These are phyloP conservation scores for Scytalidium lignicola DNA, from an alignment of 2,329 filamentous ascomycete species.

Conservation along the genomic window DNA sequence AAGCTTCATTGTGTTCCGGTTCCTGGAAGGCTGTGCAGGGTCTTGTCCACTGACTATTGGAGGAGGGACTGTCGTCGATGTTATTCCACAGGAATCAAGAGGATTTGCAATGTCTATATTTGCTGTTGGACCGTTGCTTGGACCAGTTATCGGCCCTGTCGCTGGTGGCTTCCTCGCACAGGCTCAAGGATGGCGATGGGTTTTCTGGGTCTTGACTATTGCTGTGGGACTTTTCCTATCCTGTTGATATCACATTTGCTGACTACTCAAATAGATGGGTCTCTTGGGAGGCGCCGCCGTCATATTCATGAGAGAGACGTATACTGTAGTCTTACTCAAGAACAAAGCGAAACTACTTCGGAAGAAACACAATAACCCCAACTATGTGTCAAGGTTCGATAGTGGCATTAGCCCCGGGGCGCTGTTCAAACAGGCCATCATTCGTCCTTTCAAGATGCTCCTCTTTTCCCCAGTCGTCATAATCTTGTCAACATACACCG, in stretches of 20 bases:
- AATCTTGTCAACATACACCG: slow-evolving; percentile 41
- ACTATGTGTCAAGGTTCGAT: slow-evolving; percentile 10
- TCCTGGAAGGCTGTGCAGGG: slow-evolving; percentile 57
- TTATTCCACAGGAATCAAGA: slow-evolving; percentile 52
- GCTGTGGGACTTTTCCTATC: slow-evolving; percentile 26
- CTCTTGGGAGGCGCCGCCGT: too few species aligned
- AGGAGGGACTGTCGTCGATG: slow-evolving; percentile 61
- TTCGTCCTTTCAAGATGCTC: slow-evolving; percentile 40
- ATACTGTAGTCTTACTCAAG: slow-evolving; percentile 39
- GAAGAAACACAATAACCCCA: slow-evolving; percentile 31
- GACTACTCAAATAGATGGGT: too few species aligned
- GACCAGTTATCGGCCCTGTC: slow-evolving; percentile 35
- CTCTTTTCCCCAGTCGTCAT: slow-evolving; percentile 28
- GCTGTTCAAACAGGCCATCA: slow-evolving; percentile 21
- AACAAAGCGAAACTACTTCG: slow-evolving; percentile 36
- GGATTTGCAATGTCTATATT: slow-evolving; percentile 51
- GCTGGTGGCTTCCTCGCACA: slow-evolving; percentile 43
- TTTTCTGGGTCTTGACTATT: slow-evolving; percentile 43
- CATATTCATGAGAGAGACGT: slow-evolving; percentile 36
- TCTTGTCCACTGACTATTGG: slow-evolving; percentile 54
- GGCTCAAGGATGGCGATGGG: slow-evolving; percentile 45
- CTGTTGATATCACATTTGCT: too few species aligned
- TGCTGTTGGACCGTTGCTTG: slow-evolving; percentile 34
- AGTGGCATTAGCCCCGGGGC: slow-evolving; percentile 22
- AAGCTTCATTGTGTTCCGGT: slow-evolving; percentile 50